phyloP scores from a whole-genome alignment of 2,329 filamentous ascomycete species.

The Pyrenophora tritici-repentis region DNA sequence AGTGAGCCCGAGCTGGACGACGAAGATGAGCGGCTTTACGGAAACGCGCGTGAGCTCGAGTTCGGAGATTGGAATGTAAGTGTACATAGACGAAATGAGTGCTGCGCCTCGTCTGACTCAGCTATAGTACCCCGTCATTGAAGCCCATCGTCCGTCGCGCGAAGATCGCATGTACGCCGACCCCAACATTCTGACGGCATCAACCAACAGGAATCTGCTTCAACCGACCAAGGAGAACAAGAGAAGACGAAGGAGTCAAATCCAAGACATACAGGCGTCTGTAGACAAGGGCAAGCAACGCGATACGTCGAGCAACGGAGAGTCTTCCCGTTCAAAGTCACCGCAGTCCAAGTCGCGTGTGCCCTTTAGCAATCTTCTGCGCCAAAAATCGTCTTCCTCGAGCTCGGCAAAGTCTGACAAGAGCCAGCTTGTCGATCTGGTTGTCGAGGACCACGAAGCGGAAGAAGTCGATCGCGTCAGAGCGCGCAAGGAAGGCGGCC shows the following conservation, averaged over 20 bases:
- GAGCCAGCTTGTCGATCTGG: slow-evolving; percentile 69
- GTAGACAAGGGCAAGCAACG: slow-evolving; percentile 52
- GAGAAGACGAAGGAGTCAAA: slow-evolving; percentile 54
- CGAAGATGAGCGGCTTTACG: slow-evolving; percentile 74
- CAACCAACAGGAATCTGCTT: slow-evolving; percentile 59
- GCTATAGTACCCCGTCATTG: slow-evolving; percentile 86
- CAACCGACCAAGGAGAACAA: slow-evolving; percentile 59
- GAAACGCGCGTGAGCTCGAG: slow-evolving; percentile 72
- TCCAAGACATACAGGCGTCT: slow-evolving; percentile 50
- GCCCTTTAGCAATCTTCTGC: slow-evolving; percentile 48
- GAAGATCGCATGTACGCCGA: slow-evolving; percentile 65
- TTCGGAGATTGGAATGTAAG: slow-evolving; percentile 94
- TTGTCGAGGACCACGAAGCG: slow-evolving; percentile 67
- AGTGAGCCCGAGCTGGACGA: slow-evolving; percentile 64
- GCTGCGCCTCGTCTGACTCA: slow-evolving; percentile 30
- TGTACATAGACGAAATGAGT: slow-evolving; percentile 31
- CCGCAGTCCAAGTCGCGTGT: slow-evolving; percentile 40
- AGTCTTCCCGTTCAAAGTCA: slow-evolving; percentile 43
- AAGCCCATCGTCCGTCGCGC: slow-evolving; percentile 73
- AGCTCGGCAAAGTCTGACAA: slow-evolving; percentile 59
- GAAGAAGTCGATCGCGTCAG: slow-evolving; percentile 67
- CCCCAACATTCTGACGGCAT: slow-evolving; percentile 60
- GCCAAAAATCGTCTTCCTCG: slow-evolving; percentile 54
- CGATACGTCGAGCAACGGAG: slow-evolving; percentile 42
- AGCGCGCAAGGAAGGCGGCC: slow-evolving; percentile 65